These are phyloP conservation scores for Fusarium subtropicale DNA, from an alignment of 2,329 filamentous ascomycete species.

Conservation along the genomic window DNA sequence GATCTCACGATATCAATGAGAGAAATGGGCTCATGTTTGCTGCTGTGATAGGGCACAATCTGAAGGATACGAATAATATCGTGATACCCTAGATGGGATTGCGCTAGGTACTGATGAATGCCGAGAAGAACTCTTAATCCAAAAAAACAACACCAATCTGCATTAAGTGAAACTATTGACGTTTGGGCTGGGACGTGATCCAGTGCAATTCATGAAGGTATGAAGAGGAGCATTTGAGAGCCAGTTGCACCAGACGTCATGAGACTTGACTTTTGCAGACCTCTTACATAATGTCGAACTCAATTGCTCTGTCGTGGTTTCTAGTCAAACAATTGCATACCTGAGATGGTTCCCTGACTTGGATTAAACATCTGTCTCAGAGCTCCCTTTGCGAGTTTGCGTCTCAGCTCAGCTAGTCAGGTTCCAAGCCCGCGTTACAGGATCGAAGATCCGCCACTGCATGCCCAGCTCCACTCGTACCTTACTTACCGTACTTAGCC, in stretches of 20 bases:
- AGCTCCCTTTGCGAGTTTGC: background rate
- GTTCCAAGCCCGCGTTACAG: conserved; percentile 8
- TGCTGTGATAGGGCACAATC: conserved; percentile 13
- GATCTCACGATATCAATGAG: conserved; percentile 18
- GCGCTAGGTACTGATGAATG: conserved; percentile 16
- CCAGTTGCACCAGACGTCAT: background rate
- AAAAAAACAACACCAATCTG: background rate
- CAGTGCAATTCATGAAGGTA: background rate
- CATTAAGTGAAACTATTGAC: background rate
- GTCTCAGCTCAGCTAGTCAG: conserved; percentile 9
- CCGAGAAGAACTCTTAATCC: conserved; percentile 4
- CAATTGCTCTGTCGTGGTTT: background rate
- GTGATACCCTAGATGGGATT: conserved; percentile 13
- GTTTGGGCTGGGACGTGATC: background rate
- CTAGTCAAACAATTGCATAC: background rate
- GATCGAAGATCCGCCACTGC: conserved; percentile 5
- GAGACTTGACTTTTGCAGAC: background rate
- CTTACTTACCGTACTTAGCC: conserved; percentile 11
- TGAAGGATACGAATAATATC: conserved; percentile 14
- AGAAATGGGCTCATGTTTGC: conserved; percentile 14
- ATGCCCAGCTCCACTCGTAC: background rate
- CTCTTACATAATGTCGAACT: background rate
- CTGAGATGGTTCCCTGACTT: background rate
- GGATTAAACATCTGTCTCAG: background rate
- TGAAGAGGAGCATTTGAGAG: background rate